Evolutionary conservation across 2,329 filamentous ascomycete species (phyloP).

Genomic region (Cladosporium sp.): DNA sequence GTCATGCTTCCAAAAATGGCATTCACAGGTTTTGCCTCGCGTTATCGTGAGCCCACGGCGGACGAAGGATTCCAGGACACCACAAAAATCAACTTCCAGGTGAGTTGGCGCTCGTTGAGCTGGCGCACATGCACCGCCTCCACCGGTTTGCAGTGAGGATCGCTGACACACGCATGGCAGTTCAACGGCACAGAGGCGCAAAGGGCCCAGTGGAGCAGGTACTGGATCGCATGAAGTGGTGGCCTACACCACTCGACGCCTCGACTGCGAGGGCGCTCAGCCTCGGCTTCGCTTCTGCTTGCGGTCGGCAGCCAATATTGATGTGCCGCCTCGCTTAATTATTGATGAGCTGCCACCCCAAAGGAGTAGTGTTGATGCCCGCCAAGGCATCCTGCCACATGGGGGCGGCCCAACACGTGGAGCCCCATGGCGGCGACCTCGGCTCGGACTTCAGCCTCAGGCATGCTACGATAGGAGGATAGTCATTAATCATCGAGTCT

Average conservation of each 20-base stretch:
- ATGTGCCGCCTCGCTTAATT: background rate
- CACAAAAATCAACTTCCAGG: conserved; percentile 64
- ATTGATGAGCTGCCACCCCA: background rate
- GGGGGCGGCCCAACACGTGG: conserved; percentile 1
- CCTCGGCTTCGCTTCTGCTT: background rate
- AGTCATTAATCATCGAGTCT: no score
- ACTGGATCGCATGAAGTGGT: conserved; percentile 53
- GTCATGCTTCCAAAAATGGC: conserved; percentile 68
- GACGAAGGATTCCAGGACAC: conserved; percentile 84
- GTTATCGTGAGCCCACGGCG: conserved; percentile 64
- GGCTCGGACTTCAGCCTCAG: background rate
- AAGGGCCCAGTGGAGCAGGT: conserved; percentile 65
- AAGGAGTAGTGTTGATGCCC: background rate
- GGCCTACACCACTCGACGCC: no score
- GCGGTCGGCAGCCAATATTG: background rate
- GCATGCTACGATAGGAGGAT: background rate
- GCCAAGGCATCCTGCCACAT: conserved; percentile 2
- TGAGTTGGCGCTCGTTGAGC: conserved; percentile 29
- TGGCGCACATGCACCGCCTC: background rate
- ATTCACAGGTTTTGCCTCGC: conserved; percentile 66
- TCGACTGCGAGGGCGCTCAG: background rate
- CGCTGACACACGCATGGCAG: conserved; percentile 22
- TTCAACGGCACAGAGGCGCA: conserved; percentile 66
- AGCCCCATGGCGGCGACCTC: background rate
- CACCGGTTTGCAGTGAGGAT: background rate